Percentiles rank a stretch among this genome's conserved stretches.
These are phyloP conservation scores for Kockiozyma suomiensis DNA, from an alignment of 805 yeast species.

Conservation along the genomic window DNA sequence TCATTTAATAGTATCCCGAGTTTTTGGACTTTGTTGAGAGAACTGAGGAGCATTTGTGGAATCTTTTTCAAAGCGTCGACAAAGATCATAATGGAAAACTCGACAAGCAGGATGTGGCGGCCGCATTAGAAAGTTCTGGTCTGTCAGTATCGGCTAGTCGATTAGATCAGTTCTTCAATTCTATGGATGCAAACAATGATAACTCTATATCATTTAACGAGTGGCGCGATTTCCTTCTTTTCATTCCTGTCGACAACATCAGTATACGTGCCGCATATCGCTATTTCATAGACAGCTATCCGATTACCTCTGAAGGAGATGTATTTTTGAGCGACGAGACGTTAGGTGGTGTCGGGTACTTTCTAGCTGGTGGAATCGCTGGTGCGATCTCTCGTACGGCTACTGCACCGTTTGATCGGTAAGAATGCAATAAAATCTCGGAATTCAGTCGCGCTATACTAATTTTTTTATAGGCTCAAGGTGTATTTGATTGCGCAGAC, in stretches of 20 bases:
- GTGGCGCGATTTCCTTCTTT: constrained; percentile 77
- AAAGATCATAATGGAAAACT: constrained; percentile 41
- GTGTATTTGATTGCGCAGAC: constrained; percentile 92
- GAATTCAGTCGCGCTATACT: not conserved
- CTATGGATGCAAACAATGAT: constrained; percentile 47
- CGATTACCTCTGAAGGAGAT: constrained; percentile 88
- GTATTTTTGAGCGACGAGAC: constrained; percentile 79
- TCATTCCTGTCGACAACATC: constrained; percentile 70
- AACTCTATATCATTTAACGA: constrained; percentile 70
- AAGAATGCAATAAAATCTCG: not conserved
- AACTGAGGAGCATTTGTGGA: constrained; percentile 36
- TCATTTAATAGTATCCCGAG: constrained; percentile 25
- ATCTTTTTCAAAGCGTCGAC: constrained; percentile 38
- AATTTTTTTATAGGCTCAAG: constrained; percentile 57
- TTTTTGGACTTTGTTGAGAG: constrained; percentile 36
- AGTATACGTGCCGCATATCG: constrained; percentile 72
- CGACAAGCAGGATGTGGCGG: constrained; percentile 63
- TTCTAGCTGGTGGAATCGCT: constrained; percentile 91
- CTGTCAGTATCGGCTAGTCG: constrained; percentile 55
- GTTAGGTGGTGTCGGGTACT: constrained; percentile 83
- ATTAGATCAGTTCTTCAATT: constrained; percentile 58
- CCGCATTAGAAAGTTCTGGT: constrained; percentile 62
- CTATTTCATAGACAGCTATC: constrained; percentile 78
- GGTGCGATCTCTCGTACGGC: constrained; percentile 96
- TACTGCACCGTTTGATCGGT: constrained; percentile 90